These are phyloP conservation scores for Fragosphaeria purpurea DNA, from an alignment of 2,329 filamentous ascomycete species.

Conservation along the genomic window DNA sequence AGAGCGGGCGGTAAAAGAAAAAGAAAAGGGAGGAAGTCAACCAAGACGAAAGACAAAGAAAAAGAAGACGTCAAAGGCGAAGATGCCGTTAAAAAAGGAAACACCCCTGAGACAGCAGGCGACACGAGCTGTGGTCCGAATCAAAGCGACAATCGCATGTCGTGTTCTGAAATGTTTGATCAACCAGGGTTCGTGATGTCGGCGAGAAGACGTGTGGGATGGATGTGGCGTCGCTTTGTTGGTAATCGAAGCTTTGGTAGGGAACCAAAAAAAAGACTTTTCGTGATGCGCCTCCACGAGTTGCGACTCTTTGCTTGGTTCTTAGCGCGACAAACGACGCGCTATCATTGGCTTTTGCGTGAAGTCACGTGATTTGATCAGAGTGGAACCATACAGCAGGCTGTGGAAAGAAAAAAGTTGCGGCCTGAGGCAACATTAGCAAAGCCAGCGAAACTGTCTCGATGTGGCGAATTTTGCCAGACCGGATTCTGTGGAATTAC, in stretches of 20 bases:
- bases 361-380: constrained; percentile 2
- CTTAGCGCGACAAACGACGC: constrained; percentile 7
- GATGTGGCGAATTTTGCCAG: too few relatives aligned
- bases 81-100: too few relatives aligned
- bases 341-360: constrained; percentile 5
- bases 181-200: not conserved
- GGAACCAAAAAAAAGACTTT: not conserved
- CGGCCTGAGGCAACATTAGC: constrained; percentile 1
- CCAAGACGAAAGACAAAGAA: too few relatives aligned
- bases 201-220: too few relatives aligned
- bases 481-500: too few relatives aligned
- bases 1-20: too few relatives aligned
- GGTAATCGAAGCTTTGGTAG: not conserved
- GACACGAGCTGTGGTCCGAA: not conserved
- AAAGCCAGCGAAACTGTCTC: too few relatives aligned
- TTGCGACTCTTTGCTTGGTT: not conserved
- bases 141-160: not conserved
- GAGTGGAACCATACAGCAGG: constrained; percentile 1
- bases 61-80: too few relatives aligned
- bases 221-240: not conserved
- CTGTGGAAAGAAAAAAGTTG: not conserved
- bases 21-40: too few relatives aligned
- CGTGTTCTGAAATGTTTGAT: too few relatives aligned
- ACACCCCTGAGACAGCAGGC: too few relatives aligned
- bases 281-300: constrained; percentile 6